Base-by-base conservation (phyloP, 2,329 filamentous ascomycete species). In the Fonsecaea monophora region DNA sequence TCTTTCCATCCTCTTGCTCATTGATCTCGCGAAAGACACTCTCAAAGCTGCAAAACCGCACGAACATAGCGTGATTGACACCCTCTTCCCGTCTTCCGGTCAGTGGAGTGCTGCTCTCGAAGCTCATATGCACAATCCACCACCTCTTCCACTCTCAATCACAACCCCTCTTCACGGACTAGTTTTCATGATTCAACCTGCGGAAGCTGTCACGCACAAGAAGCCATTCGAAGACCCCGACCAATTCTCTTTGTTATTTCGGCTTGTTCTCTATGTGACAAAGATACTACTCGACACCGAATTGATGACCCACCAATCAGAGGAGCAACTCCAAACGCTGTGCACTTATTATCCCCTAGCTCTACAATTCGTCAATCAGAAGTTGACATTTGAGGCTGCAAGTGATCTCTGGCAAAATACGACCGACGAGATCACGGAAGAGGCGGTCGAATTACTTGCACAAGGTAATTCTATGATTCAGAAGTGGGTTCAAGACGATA, bases 131-230 rank as follows among this genome's bases (percentile, higher is more conserved):
- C 32, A 34, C 35, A 30, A 53, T 7, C 72, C 80, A 0, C 84
- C 88, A 2, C 86, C 87, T 67, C 82, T 86, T 4, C 89, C 92
- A 0, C 78, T 96, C 2, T 87, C 92, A 0, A 86, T 97, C 4
- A 92, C 90, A 1, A 94, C 89, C 74, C 84, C 84, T 30, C 81
- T 97, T 6, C 88, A 87, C 0, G 92, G 92, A 3, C 87, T 87
- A 0, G 85, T 91, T 5, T 88, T 90, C 70, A 79, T 97, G 2
- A 82, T 90, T 0, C 75, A 80, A 10, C 71, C 71, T 48, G 68
- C 75, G 4, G 30, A 78, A 70, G 65, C 74, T 61, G 65, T 75
- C 21, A 58, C 68, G 48, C 65, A 74, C 18, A 30, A 54, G 38
- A 42, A 34, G 6, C 66, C 73, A 72, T 53, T 78, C 30, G 68